Evolutionary conservation across 768 basidiomycete species (phyloP).

Genomic region (Pholiota microspora): DNA sequence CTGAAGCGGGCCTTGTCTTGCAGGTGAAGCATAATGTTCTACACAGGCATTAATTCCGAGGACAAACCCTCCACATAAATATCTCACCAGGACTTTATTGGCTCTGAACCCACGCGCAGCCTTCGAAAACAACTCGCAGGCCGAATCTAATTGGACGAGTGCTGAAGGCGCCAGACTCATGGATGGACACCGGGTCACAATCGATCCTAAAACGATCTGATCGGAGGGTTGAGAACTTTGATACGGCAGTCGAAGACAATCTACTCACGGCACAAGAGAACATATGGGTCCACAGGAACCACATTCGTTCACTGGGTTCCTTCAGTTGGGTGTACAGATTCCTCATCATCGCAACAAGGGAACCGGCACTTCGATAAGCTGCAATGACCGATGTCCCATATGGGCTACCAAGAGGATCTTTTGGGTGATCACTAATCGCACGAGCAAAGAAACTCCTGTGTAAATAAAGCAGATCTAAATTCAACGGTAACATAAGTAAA

Average conservation of each 20-base stretch:
- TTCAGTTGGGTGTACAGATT: conserved; percentile 65
- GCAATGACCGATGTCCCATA: conserved; percentile 74
- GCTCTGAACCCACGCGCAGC: conserved; percentile 66
- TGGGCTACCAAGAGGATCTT: conserved; percentile 70
- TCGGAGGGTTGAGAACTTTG: neutral
- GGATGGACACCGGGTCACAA: conserved; percentile 76
- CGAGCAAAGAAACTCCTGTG: conserved; percentile 75
- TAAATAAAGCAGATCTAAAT: conserved; percentile 62
- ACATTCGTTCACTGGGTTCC: conserved; percentile 62
- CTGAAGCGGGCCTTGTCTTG: conserved; percentile 66
- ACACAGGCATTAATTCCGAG: neutral
- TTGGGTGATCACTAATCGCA: conserved; percentile 70
- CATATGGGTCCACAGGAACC: conserved; percentile 63
- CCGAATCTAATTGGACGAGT: conserved; percentile 69
- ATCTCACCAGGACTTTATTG: conserved; percentile 58
- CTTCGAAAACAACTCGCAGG: conserved; percentile 72
- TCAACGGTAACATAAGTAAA: conserved; percentile 11
- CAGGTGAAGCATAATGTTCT: conserved; percentile 65
- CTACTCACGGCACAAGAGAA: conserved; percentile 63
- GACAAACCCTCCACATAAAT: neutral
- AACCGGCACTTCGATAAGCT: conserved; percentile 71
- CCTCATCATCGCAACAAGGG: conserved; percentile 67
- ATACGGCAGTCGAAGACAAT: neutral
- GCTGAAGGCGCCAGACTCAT: conserved; percentile 78
- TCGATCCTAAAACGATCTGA: conserved; percentile 70